Evolutionary conservation across 352 stramenopile species (phyloP).

Genomic region (Globisporangium barbulae): DNA sequence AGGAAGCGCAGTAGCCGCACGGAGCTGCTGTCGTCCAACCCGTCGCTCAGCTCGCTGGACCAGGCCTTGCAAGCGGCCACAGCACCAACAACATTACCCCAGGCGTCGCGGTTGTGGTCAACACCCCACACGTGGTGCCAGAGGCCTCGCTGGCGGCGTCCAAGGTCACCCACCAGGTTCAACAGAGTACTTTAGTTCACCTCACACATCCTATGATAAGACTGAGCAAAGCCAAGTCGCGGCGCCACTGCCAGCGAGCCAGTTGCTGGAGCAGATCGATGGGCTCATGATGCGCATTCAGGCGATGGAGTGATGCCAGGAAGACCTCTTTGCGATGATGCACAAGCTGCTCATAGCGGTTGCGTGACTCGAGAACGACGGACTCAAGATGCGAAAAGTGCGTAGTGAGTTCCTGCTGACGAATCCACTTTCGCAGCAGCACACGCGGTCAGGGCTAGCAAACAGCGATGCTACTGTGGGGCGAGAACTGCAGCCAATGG

Average conservation of each 20-base stretch:
- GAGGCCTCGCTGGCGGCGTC: too few relatives aligned
- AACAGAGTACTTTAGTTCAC: neutral
- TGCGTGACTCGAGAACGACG: neutral
- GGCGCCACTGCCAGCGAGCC: neutral
- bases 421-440: too few relatives aligned
- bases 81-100: neutral
- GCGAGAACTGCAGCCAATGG: neutral
- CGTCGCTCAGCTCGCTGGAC: neutral
- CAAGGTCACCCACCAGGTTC: too few relatives aligned
- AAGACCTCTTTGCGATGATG: constrained; percentile 6
- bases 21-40: neutral
- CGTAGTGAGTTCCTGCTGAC: neutral
- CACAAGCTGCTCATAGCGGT: neutral
- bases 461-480: neutral
- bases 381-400: neutral
- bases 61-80: neutral
- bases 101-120: neutral
- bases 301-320: constrained; percentile 1
- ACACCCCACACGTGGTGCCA: neutral
- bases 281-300: neutral
- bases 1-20: constrained; percentile 2
- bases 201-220: neutral
- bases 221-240: neutral
- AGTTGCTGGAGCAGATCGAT: neutral
- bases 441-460: neutral